A percentile compares a stretch with the other conserved stretches of the same genome.
Evolutionary conservation across 1,284 basidiomycete genomes (phyloP).

Genomic region (Gastroboletus turbinatus): DNA sequence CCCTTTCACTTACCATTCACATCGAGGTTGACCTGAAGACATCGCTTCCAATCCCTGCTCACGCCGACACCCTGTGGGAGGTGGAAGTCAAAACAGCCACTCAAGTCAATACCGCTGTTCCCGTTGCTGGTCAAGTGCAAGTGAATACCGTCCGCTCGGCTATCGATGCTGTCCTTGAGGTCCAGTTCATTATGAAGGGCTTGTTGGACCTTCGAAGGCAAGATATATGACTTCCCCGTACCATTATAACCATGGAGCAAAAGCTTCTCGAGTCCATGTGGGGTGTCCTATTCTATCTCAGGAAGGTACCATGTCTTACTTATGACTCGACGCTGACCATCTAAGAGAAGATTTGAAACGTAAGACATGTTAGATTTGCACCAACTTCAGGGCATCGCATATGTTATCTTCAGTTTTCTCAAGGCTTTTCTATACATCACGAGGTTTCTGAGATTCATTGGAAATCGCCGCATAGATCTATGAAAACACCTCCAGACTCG

Average conservation of each 20-base stretch:
- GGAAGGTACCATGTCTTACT: background rate
- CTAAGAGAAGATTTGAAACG: background rate
- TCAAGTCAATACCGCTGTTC: constrained; percentile 71
- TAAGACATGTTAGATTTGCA: background rate
- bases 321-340: background rate
- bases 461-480: background rate
- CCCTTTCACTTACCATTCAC: constrained; percentile 6
- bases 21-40: constrained; percentile 66
- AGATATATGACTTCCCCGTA: constrained; percentile 23
- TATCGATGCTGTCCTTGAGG: constrained; percentile 71
- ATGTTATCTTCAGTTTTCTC: background rate
- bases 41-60: constrained; percentile 67
- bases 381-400: background rate
- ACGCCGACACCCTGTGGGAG: constrained; percentile 76
- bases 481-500: background rate
- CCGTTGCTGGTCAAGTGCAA: constrained; percentile 53
- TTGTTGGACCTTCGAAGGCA: constrained; percentile 66
- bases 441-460: background rate
- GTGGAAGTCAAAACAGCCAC: constrained; percentile 79
- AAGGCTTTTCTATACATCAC: background rate
- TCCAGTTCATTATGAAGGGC: constrained; percentile 78
- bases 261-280: background rate
- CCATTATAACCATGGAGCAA: background rate
- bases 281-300: background rate
- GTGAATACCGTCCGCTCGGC: constrained; percentile 38